Base-by-base conservation (phyloP, 2,329 filamentous ascomycete genomes). In the Alternaria infectoria region DNA sequence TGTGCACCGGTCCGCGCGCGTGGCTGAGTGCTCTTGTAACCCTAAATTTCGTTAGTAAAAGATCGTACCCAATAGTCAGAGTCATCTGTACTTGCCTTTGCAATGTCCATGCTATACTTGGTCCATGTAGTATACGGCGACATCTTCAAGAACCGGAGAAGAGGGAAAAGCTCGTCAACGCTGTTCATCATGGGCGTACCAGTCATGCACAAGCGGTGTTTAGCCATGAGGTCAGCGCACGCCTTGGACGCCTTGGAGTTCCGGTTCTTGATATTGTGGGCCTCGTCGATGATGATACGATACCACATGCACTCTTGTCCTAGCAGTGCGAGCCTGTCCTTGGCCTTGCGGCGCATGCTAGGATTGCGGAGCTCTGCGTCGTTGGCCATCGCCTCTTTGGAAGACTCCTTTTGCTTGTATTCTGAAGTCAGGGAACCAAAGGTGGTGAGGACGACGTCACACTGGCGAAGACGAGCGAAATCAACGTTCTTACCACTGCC, bases 131-230 rank as follows among this genome's bases (percentile, higher is more conserved):
- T 87, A 77, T 96, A 97, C 3, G 93, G 93, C 63, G 86, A 86
- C 74, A 96, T 94, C 3, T 86, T 84, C 15, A 97, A 83, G 74
- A 97, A 97, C 3, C 87, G 86, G 47, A 97, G 84, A 19, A 97
- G 81, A 1, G 93, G 91, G 72, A 88, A 93, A 4, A 97, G 83
- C 71, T 97, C 94, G 23, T 87, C 83, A 3, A 95, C 88, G 12
- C 86, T 88, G 71, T 97, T 97, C 91, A 96, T 96, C 91, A 95
- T 93, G 6, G 92, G 92, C 0, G 92, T 96, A 25, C 92, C 92
- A 4, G 90, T 93, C 77, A 95, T 86, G 74, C 90, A 93, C 82
- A 92, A 89, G 51, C 92, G 86, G 74, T 91, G 87, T 36, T 81
- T 83, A 13, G 90, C 83, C 63, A 86, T 81, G 15, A 96, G 78